Percentiles rank a stretch among this genome's conserved stretches.
Conservation (phyloP, 2,329 filamentous ascomycete genomes). For the Hypoxylon sp. region DNA sequence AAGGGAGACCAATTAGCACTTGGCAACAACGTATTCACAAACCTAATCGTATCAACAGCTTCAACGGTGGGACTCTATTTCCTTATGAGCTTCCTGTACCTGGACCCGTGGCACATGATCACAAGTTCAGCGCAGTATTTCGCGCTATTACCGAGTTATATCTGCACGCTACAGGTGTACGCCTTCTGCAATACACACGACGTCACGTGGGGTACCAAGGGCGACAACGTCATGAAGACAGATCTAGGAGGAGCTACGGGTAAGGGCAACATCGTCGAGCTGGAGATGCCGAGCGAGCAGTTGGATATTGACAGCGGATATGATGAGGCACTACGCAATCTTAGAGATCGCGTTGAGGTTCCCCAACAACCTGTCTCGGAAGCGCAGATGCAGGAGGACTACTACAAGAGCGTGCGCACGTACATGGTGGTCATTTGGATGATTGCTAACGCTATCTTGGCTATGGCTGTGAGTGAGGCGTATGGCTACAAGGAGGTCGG, state of each 20-base stretch:
- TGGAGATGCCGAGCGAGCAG: slow-evolving; percentile 98
- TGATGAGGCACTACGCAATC: slow-evolving; percentile 95
- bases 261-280: slow-evolving; percentile 84
- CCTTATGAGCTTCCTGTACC: slow-evolving; percentile 94
- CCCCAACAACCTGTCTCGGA: slow-evolving; percentile 74
- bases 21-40: slow-evolving; percentile 93
- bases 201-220: slow-evolving; percentile 98
- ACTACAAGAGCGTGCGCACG: slow-evolving; percentile 96
- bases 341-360: slow-evolving; percentile 92
- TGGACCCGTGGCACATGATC: slow-evolving; percentile 99
- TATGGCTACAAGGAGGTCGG: slow-evolving; percentile 81
- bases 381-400: slow-evolving; percentile 93
- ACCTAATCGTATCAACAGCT: slow-evolving; percentile 89
- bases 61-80: slow-evolving; percentile 96
- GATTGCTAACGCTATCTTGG: slow-evolving; percentile 89
- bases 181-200: slow-evolving; percentile 99
- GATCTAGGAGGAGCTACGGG: slow-evolving; percentile 90
- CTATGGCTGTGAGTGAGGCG: slow-evolving; percentile 91
- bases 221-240: slow-evolving; percentile 93
- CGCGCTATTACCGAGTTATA: slow-evolving; percentile 89
- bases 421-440: slow-evolving; percentile 99
- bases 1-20: slow-evolving; percentile 69
- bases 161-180: slow-evolving; percentile 97
- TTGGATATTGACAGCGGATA: slow-evolving; percentile 98
- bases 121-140: slow-evolving; percentile 94